phyloP scores from a whole-genome alignment of 1,284 basidiomycete species.

The Cryptococcus neoformans region DNA sequence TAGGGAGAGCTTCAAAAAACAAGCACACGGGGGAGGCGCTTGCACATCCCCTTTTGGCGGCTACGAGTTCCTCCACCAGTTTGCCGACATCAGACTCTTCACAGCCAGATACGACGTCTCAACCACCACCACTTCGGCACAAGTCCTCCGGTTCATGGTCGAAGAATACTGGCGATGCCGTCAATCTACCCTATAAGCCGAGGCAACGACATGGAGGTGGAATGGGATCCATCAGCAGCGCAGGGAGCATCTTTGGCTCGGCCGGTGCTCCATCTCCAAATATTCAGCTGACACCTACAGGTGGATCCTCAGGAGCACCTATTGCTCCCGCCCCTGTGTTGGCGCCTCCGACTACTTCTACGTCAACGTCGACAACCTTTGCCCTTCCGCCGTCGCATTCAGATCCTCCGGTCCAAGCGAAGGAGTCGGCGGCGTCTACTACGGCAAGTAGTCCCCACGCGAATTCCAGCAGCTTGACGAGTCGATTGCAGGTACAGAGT shows the following conservation, averaged over 20 bases:
- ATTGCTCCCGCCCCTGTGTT: slow-evolving; percentile 6
- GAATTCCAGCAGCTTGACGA: slow-evolving; percentile 27
- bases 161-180: not conserved
- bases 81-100: slow-evolving; percentile 5
- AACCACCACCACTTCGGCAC: slow-evolving; percentile 2
- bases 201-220: slow-evolving; percentile 36
- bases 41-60: slow-evolving; percentile 41
- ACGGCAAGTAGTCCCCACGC: not conserved
- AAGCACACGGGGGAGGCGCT: slow-evolving; percentile 24
- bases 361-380: slow-evolving; percentile 33
- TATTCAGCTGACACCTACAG: slow-evolving; percentile 1
- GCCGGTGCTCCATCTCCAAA: slow-evolving; percentile 5
- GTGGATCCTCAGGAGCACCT: slow-evolving; percentile 4
- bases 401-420: slow-evolving; percentile 10
- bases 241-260: slow-evolving; percentile 13
- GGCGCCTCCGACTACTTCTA: slow-evolving; percentile 24
- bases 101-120: slow-evolving; percentile 1
- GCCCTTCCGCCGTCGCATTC: slow-evolving; percentile 27
- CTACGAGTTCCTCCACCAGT: slow-evolving; percentile 33
- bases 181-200: slow-evolving; percentile 38
- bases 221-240: slow-evolving; percentile 23
- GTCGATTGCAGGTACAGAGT: slow-evolving; percentile 65
- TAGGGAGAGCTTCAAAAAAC: slow-evolving; percentile 23
- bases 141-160: slow-evolving; percentile 13
- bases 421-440: slow-evolving; percentile 1